Evolutionary conservation across 2,329 filamentous ascomycete genomes (phyloP).

Genomic region (Colletotrichum sp.): DNA sequence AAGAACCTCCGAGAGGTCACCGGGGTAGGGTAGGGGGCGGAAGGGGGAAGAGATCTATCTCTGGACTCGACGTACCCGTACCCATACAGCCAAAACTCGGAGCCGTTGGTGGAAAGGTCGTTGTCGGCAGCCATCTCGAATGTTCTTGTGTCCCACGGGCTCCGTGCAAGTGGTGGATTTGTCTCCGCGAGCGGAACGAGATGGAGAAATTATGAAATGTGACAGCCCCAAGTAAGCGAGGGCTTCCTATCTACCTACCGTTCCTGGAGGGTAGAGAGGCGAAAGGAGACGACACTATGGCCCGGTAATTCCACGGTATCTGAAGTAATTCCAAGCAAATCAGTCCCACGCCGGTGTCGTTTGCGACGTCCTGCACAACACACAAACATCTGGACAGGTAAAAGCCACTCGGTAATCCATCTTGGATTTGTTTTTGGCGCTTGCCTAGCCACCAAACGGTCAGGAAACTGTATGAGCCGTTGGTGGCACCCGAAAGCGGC

Average conservation of each 20-base stretch:
- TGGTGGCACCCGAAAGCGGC: background rate
- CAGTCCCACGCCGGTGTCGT: background rate
- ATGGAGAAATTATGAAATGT: background rate
- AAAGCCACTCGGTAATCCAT: background rate
- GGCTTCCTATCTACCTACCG: background rate
- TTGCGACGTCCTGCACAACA: background rate
- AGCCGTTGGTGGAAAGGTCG: conserved; percentile 35
- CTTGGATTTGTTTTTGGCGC: conserved; percentile 3
- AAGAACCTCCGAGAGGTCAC: background rate
- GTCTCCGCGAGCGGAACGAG: background rate
- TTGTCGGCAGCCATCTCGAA: conserved; percentile 41
- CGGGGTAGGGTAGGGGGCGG: background rate
- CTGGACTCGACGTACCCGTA: conserved; percentile 73
- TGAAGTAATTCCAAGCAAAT: background rate
- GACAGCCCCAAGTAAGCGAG: background rate
- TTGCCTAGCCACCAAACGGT: background rate
- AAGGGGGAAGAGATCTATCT: background rate
- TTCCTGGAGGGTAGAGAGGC: background rate
- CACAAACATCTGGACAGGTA: background rate
- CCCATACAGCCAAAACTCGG: conserved; percentile 95
- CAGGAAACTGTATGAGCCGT: background rate
- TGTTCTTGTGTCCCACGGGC: background rate
- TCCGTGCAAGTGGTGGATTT: background rate
- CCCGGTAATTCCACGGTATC: background rate
- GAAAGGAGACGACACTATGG: background rate